Conservation (phyloP, 169 alveolate species). For the Plasmodium vinckei region DNA sequence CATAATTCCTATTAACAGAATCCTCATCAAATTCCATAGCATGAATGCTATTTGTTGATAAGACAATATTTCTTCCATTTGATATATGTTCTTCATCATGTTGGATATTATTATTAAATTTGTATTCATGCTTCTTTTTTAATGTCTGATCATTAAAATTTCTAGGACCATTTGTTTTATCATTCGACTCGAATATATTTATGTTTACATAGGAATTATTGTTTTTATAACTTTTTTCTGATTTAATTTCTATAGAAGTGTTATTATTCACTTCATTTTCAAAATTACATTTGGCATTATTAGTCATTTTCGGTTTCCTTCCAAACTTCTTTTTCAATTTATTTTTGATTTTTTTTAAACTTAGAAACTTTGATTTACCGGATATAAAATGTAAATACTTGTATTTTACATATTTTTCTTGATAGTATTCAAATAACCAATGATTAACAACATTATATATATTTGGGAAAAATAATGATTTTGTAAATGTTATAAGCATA, state of each 20-base stretch:
- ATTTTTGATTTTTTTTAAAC: slow-evolving; percentile 44
- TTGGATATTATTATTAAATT: slow-evolving; percentile 13
- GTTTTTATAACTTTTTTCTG: not conserved
- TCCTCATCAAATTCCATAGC: slow-evolving; percentile 19
- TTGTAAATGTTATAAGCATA: slow-evolving; percentile 73
- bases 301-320: not conserved
- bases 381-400: slow-evolving; percentile 7
- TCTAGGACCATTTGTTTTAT: no score
- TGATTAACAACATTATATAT: slow-evolving; percentile 78
- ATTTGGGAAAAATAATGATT: slow-evolving; percentile 78
- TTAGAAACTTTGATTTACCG: slow-evolving; percentile 29
- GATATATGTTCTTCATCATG: slow-evolving; percentile 37
- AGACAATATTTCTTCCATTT: slow-evolving; percentile 6
- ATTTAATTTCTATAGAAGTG: not conserved
- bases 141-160: no score
- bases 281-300: not conserved
- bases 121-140: no score
- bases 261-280: not conserved
- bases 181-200: no score
- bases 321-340: slow-evolving; percentile 29
- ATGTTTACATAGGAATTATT: not conserved
- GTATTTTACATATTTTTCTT: slow-evolving; percentile 70
- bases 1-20: not conserved
- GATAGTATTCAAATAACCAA: slow-evolving; percentile 77
- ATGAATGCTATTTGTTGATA: slow-evolving; percentile 27